Evolutionary conservation across 306 rosid species (phyloP).

Genomic region (Lotus japonicus): DNA sequence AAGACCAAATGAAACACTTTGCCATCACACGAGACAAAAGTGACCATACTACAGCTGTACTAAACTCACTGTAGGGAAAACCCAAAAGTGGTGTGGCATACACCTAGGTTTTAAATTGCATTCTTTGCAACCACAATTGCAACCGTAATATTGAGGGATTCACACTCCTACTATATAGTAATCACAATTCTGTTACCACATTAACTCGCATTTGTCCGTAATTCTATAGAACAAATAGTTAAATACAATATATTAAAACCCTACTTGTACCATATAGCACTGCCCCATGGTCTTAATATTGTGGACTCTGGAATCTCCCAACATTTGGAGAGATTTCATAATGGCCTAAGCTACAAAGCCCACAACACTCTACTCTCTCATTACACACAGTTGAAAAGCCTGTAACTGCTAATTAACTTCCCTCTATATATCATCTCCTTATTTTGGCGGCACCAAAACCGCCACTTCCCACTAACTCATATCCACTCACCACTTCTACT

Average conservation of each 20-base stretch:
- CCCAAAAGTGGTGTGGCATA: constrained; percentile 15
- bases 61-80: constrained; percentile 23
- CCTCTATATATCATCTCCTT: constrained; percentile 42
- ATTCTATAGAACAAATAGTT: no score
- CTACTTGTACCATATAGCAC: constrained; percentile 27
- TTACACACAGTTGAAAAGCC: background rate
- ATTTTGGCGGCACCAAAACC: constrained; percentile 93
- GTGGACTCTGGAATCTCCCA: constrained; percentile 15
- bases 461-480: constrained; percentile 31
- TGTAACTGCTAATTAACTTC: constrained; percentile 46
- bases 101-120: no score
- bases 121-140: no score
- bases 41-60: constrained; percentile 49
- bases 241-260: no score
- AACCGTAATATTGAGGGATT: no score
- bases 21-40: constrained; percentile 52
- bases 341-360: background rate
- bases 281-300: constrained; percentile 7
- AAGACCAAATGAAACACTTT: constrained; percentile 32
- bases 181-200: no score
- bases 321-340: constrained; percentile 22
- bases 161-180: no score
- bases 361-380: background rate
- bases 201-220: no score
- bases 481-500: constrained; percentile 25